These are phyloP conservation scores for Ilex asprella DNA, from an alignment of 257 asterid genomes.

Conservation along the genomic window DNA sequence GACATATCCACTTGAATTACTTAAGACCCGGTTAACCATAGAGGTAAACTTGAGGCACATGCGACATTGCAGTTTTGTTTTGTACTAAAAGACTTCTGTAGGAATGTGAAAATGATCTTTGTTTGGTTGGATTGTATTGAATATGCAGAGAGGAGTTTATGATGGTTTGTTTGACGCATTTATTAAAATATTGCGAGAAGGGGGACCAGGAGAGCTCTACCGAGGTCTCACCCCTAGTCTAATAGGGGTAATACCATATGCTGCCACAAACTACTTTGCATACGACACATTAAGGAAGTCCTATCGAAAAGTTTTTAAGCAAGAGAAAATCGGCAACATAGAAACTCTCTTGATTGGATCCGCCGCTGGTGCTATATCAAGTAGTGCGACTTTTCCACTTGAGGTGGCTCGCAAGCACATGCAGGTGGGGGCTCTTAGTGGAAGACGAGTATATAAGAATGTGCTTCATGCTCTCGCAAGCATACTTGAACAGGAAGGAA, in stretches of 20 bases:
- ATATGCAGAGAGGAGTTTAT: constrained; percentile 63
- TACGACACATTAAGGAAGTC: constrained; percentile 67
- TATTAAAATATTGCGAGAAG: constrained; percentile 71
- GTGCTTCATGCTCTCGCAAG: constrained; percentile 77
- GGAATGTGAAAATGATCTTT: neutral
- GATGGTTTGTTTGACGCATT: constrained; percentile 75
- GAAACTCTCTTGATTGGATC: constrained; percentile 91
- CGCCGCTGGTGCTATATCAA: constrained; percentile 86
- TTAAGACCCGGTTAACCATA: constrained; percentile 87
- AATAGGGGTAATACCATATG: constrained; percentile 87
- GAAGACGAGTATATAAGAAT: constrained; percentile 76
- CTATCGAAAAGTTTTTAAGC: constrained; percentile 50
- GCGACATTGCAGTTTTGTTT: neutral
- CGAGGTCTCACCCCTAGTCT: constrained; percentile 88
- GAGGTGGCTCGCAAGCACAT: constrained; percentile 96
- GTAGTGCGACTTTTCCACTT: constrained; percentile 86
- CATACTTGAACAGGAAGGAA: constrained; percentile 78
- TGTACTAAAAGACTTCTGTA: too few species aligned
- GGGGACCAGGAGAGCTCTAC: constrained; percentile 83
- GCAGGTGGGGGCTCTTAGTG: constrained; percentile 91
- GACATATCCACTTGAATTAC: constrained; percentile 91
- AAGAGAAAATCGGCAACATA: constrained; percentile 71
- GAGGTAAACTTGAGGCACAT: constrained; percentile 42
- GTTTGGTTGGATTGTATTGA: neutral
- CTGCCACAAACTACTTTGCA: constrained; percentile 83